Conservation (phyloP, 176 grass and related monocot genomes). For the Cymbopogon citratus region DNA sequence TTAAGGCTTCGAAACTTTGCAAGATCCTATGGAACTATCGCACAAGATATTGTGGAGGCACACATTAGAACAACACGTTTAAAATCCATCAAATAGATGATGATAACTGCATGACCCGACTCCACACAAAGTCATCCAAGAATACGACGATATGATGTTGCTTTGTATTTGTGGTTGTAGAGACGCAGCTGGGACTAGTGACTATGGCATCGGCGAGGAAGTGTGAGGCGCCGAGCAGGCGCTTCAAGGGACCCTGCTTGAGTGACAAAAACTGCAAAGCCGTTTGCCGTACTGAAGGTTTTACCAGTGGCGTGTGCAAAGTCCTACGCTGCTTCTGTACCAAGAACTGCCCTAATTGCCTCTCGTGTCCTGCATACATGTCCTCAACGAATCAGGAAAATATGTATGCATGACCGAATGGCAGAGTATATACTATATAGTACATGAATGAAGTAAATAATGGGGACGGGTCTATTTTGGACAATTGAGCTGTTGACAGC, state of each 20-base stretch:
- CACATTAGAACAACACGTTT: too few relatives aligned
- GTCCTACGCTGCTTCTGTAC: constrained; percentile 46
- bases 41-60: too few relatives aligned
- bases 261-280: constrained; percentile 28
- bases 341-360: constrained; percentile 16
- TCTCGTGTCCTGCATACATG: too few relatives aligned
- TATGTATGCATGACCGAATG: background rate
- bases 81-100: too few relatives aligned
- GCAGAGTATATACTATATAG: too few relatives aligned
- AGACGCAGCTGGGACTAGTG: background rate
- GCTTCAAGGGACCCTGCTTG: constrained; percentile 31
- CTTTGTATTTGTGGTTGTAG: background rate
- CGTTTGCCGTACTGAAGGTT: constrained; percentile 48
- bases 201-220: background rate
- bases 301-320: constrained; percentile 31
- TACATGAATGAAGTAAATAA: background rate
- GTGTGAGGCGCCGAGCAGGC: constrained; percentile 7
- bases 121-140: too few relatives aligned
- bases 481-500: background rate
- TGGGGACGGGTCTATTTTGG: background rate
- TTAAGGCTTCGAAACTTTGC: too few relatives aligned
- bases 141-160: background rate
- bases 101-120: too few relatives aligned
- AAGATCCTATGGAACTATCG: too few relatives aligned
- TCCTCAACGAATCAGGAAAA: too few relatives aligned